phyloP scores from a whole-genome alignment of 768 basidiomycete genomes.

The Amanita polypyramis region DNA sequence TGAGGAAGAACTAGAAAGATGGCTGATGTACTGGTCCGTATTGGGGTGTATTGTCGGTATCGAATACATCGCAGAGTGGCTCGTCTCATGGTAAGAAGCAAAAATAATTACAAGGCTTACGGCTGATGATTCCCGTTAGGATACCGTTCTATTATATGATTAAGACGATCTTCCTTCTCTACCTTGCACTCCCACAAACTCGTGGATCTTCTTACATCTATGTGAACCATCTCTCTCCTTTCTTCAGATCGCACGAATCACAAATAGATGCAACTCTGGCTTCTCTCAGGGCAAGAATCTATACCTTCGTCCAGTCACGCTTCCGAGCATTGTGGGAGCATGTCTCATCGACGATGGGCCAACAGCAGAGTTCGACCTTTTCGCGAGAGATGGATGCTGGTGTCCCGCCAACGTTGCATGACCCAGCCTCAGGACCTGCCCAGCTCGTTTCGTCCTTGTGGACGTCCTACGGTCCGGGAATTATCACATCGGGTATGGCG shows the following conservation, averaged over 20 bases:
- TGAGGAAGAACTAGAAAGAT: constrained; percentile 79
- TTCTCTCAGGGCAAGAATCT: constrained; percentile 45
- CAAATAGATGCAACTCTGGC: constrained; percentile 80
- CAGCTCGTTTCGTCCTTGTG: constrained; percentile 60
- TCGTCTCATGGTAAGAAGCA: constrained; percentile 65
- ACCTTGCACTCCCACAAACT: constrained; percentile 84
- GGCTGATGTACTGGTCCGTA: constrained; percentile 98
- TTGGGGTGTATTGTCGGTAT: constrained; percentile 72
- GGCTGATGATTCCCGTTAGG: constrained; percentile 31
- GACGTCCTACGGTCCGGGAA: constrained; percentile 67
- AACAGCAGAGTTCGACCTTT: constrained; percentile 21
- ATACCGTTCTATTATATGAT: constrained; percentile 80
- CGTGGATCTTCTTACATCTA: constrained; percentile 85
- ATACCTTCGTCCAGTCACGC: constrained; percentile 55
- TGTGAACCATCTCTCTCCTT: constrained; percentile 65
- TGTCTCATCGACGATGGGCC: constrained; percentile 37
- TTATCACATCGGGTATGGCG: constrained; percentile 59
- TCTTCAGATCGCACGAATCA: constrained; percentile 71
- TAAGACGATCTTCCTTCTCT: constrained; percentile 80
- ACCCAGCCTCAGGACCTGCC: constrained; percentile 53
- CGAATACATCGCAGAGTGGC: constrained; percentile 82
- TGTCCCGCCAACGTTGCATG: constrained; percentile 34
- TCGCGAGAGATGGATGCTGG: constrained; percentile 17
- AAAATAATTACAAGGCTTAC: background rate
- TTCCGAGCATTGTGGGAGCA: constrained; percentile 59